Evolutionary conservation across 768 basidiomycete species (phyloP).

Genomic region (Naganishia vaughanmartiniae): DNA sequence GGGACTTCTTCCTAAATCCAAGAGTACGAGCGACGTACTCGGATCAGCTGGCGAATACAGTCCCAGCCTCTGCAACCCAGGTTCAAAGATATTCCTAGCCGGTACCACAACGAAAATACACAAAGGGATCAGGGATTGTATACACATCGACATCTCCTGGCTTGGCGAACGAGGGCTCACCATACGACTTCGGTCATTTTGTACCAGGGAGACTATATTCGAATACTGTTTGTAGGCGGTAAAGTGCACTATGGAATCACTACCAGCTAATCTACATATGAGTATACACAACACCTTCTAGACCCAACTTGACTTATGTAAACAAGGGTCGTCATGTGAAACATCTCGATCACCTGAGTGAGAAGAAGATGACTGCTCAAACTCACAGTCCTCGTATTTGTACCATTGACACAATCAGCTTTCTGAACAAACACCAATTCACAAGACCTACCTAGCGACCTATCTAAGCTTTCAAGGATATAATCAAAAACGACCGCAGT

Average conservation of each 20-base stretch:
- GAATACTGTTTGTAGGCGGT: background rate
- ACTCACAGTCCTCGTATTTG: too few species aligned
- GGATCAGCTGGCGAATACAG: conserved; percentile 49
- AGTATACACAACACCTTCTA: too few species aligned
- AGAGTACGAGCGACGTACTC: conserved; percentile 22
- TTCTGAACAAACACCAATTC: background rate
- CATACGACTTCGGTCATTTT: conserved; percentile 5
- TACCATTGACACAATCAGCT: background rate
- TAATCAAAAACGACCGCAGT: background rate
- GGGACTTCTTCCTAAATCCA: too few species aligned
- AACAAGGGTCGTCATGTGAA: background rate
- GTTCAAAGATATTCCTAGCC: conserved; percentile 48
- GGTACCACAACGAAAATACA: background rate
- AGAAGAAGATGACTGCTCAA: background rate
- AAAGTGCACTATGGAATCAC: too few species aligned
- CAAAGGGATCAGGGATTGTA: conserved; percentile 5
- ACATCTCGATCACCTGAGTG: background rate
- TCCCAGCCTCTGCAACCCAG: conserved; percentile 42
- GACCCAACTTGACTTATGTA: background rate
- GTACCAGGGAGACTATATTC: background rate
- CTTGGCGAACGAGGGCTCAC: background rate
- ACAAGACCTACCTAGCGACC: too few species aligned
- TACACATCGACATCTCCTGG: background rate
- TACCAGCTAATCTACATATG: too few species aligned
- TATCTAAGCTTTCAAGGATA: background rate